Evolutionary conservation across 2,329 filamentous ascomycete genomes (phyloP).

Genomic region (Fusarium foetens): DNA sequence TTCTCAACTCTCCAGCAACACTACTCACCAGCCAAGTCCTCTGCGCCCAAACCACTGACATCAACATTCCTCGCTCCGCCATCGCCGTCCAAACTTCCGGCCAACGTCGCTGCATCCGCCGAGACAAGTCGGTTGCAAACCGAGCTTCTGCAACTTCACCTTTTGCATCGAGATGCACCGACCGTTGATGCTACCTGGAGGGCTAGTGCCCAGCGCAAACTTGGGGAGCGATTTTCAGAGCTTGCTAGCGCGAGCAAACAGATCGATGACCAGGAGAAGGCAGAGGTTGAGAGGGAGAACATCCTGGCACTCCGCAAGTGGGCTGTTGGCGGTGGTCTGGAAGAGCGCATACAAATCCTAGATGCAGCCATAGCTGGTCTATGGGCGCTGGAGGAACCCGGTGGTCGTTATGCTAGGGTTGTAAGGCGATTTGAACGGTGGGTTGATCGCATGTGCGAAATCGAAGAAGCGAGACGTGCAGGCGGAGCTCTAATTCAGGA

Average conservation of each 20-base stretch:
- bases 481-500: slow-evolving; percentile 50
- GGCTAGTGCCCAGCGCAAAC: slow-evolving; percentile 61
- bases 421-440: slow-evolving; percentile 70
- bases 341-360: slow-evolving; percentile 67
- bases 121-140: slow-evolving; percentile 70
- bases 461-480: slow-evolving; percentile 56
- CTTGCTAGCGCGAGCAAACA: slow-evolving; percentile 50
- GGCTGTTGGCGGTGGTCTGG: slow-evolving; percentile 56
- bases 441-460: slow-evolving; percentile 59
- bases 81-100: slow-evolving; percentile 69
- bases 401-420: slow-evolving; percentile 65
- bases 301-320: slow-evolving; percentile 63
- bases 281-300: slow-evolving; percentile 62
- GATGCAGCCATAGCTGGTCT: slow-evolving; percentile 66
- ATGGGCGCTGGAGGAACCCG: slow-evolving; percentile 66
- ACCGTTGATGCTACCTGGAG: slow-evolving; percentile 62
- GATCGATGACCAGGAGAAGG: slow-evolving; percentile 52
- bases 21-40: slow-evolving; percentile 71
- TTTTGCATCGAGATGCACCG: slow-evolving; percentile 67
- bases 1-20: slow-evolving; percentile 74
- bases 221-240: slow-evolving; percentile 58
- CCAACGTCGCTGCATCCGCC: slow-evolving; percentile 67
- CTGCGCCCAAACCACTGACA: slow-evolving; percentile 70
- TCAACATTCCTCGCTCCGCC: slow-evolving; percentile 67
- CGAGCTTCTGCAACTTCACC: slow-evolving; percentile 72